Conservation (phyloP, 2,329 filamentous ascomycete species). For the Paecilomyces formosus region DNA sequence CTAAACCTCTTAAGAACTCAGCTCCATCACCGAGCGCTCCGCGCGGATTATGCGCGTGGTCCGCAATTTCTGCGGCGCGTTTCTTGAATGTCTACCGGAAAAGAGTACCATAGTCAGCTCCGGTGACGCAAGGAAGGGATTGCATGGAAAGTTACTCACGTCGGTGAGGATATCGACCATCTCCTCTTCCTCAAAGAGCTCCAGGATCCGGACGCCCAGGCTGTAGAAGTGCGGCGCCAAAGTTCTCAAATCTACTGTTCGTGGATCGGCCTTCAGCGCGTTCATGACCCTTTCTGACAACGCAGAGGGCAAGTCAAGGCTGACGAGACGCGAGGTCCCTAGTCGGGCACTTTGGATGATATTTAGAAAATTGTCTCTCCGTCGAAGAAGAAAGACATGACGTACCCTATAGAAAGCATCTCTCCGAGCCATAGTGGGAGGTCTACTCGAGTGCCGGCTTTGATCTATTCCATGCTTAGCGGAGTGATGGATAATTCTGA, state of each 20-base stretch:
- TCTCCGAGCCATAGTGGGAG: slow-evolving; percentile 92
- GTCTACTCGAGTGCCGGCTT: slow-evolving; percentile 69
- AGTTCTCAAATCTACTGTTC: slow-evolving; percentile 73
- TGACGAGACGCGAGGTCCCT: slow-evolving; percentile 55
- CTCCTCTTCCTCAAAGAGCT: slow-evolving; percentile 85
- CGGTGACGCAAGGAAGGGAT: neutral
- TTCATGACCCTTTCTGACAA: slow-evolving; percentile 75
- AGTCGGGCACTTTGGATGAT: slow-evolving; percentile 28
- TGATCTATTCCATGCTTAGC: slow-evolving; percentile 48
- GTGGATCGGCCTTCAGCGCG: slow-evolving; percentile 82
- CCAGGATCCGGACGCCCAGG: slow-evolving; percentile 75
- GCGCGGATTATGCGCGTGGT: slow-evolving; percentile 81
- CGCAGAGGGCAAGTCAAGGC: slow-evolving; percentile 71
- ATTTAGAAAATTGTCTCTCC: slow-evolving; percentile 1
- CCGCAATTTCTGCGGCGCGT: slow-evolving; percentile 71
- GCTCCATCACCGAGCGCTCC: slow-evolving; percentile 59
- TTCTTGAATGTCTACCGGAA: slow-evolving; percentile 63
- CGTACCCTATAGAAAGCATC: slow-evolving; percentile 59
- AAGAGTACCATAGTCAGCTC: slow-evolving; percentile 1
- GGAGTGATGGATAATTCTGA: slow-evolving; percentile 1
- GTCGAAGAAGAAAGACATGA: slow-evolving; percentile 4
- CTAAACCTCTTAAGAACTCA: slow-evolving; percentile 80
- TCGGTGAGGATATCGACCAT: slow-evolving; percentile 61
- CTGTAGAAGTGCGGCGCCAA: slow-evolving; percentile 84
- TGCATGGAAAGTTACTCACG: slow-evolving; percentile 18